Conservation (phyloP, 192 early-diverging fungal species). For the Backusella liffmaniae region DNA sequence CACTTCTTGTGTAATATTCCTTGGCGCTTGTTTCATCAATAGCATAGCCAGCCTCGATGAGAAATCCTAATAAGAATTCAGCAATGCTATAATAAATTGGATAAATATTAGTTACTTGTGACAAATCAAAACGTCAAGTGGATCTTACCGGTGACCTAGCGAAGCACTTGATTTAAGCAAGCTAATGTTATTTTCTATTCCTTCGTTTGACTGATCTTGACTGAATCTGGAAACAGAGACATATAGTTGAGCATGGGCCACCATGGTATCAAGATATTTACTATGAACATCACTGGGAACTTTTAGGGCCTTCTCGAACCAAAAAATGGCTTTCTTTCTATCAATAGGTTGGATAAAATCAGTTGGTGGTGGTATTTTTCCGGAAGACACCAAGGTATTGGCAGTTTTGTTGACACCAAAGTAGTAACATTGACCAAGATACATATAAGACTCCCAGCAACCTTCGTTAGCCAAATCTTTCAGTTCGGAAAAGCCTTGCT, state of each 20-base stretch:
- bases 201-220: conserved; percentile 13
- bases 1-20: conserved; percentile 31
- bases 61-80: conserved; percentile 7
- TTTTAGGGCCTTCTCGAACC: conserved; percentile 22
- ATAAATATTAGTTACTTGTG: background rate
- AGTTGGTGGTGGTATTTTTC: background rate
- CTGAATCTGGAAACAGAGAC: conserved; percentile 24
- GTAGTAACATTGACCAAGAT: conserved; percentile 29
- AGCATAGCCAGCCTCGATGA: conserved; percentile 19
- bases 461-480: conserved; percentile 16
- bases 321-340: conserved; percentile 22
- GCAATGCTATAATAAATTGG: background rate
- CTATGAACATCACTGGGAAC: background rate
- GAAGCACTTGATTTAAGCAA: conserved; percentile 34
- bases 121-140: background rate
- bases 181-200: conserved; percentile 11
- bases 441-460: conserved; percentile 31
- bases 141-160: conserved; percentile 32
- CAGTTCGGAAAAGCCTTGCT: conserved; percentile 22
- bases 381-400: background rate
- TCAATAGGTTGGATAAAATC: conserved; percentile 19
- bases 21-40: conserved; percentile 20
- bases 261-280: background rate
- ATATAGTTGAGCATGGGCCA: conserved; percentile 27
- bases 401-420: conserved; percentile 17